Evolutionary conservation across 176 grass and related monocot species (phyloP).

Genomic region (Oryza meridionalis): DNA sequence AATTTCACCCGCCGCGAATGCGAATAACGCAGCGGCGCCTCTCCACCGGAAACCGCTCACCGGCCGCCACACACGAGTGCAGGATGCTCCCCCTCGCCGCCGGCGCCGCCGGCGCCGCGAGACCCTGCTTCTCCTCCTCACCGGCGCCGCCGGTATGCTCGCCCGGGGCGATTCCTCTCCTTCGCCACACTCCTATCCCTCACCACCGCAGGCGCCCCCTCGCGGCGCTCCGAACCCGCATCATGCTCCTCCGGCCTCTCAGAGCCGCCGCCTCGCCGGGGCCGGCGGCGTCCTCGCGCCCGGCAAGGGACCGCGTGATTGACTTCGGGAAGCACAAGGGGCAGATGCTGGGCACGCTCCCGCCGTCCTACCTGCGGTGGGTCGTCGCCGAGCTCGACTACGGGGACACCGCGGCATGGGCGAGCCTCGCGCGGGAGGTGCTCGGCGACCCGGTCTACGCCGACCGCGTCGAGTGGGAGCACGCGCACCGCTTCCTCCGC

Average conservation of each 20-base stretch:
- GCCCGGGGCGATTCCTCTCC: not conserved
- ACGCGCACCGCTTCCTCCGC: slow-evolving; percentile 56
- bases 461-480: slow-evolving; percentile 71
- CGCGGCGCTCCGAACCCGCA: not conserved
- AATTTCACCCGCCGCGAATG: not conserved
- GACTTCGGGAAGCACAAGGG: slow-evolving; percentile 70
- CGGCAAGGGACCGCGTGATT: slow-evolving; percentile 53
- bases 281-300: slow-evolving; percentile 11
- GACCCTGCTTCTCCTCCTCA: not conserved
- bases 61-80: not conserved
- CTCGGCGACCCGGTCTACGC: slow-evolving; percentile 57
- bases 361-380: slow-evolving; percentile 63
- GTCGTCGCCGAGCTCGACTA: slow-evolving; percentile 53
- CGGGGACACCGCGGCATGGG: slow-evolving; percentile 53
- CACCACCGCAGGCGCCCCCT: not conserved
- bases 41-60: not conserved
- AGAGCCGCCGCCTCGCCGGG: not conserved
- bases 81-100: slow-evolving; percentile 35
- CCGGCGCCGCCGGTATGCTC: not conserved
- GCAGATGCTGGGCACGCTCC: slow-evolving; percentile 65
- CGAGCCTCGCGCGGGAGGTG: slow-evolving; percentile 48
- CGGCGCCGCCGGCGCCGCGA: not conserved
- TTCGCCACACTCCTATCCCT: not conserved
- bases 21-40: not conserved
- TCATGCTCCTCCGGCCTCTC: not conserved